Base-by-base conservation (phyloP, 2,329 filamentous ascomycete species). In the Parafenestella ontariensis region DNA sequence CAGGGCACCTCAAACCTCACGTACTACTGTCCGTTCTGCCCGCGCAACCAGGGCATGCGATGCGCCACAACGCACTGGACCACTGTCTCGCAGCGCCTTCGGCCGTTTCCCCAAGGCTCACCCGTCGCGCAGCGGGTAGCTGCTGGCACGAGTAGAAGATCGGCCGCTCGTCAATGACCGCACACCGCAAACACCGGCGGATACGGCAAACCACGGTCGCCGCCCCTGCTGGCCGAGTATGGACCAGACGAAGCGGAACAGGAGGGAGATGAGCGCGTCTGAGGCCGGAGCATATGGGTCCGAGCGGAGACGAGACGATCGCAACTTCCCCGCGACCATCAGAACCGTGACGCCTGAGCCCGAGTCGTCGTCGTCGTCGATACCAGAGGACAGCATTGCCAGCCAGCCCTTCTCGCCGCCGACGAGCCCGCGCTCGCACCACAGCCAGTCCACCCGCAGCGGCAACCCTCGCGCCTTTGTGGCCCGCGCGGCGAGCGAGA, bases 261-360 rank as follows among this genome's bases (percentile, higher is more conserved):
- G 68, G 52, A 55, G 65, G 50, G 68, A 71, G 52, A 60, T 60
- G 44, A 66, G 65, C 49, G 55, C 64, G 24, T 52, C 59, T 31
- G 68, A 70, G 40, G 58, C 61, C 15, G 33, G 55, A 3, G 46
- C 53, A 9, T 56, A 57, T 34, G 48, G 54, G 41, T 56, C 59
- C 43, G 64, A 68, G 23, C 49, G 56, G 15, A 56, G 53, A 46
- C 63, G 62, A 42, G 69, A 68, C 49, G 68, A 68, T 46, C 63
- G 62, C 50, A 51, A 49, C 18, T 23, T 37, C 33, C 54, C 40
- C 45, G 41, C 41, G 41, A 69, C 83, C 41, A 84, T 88, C 66
- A 85, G 88, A 59, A 79, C 87, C 52, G 86, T 90, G 60, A 90
- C 88, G 58, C 87, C 88, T 61, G 89, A 91, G 39, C 65, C 62